Percentiles rank a stretch among this genome's conserved stretches.
Conservation (phyloP, 345 rosid species). For the Iberis pinnata region DNA sequence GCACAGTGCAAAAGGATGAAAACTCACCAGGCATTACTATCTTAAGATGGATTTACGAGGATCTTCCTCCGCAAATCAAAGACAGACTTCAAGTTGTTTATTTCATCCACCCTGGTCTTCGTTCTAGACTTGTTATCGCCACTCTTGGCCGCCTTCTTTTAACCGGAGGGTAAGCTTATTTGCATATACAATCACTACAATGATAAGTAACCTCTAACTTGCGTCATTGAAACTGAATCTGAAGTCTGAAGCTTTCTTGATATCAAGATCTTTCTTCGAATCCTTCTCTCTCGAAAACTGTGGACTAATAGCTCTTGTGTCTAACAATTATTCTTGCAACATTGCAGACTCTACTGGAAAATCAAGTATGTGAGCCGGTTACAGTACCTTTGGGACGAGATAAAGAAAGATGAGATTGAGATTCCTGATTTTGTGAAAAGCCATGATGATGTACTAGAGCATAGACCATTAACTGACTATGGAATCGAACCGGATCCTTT, state of each 20-base stretch:
- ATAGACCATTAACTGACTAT: constrained; percentile 83
- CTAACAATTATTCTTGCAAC: neutral
- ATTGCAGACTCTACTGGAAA: constrained; percentile 71
- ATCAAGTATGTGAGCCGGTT: constrained; percentile 84
- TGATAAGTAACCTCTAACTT: neutral
- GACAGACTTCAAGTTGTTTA: constrained; percentile 72
- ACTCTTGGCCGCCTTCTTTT: constrained; percentile 87
- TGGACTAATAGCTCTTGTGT: neutral
- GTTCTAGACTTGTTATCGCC: constrained; percentile 75
- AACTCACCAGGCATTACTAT: constrained; percentile 76
- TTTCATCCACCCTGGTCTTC: constrained; percentile 84
- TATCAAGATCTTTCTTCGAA: neutral
- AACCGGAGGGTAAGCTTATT: constrained; percentile 68
- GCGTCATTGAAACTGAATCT: neutral
- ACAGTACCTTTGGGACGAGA: constrained; percentile 79
- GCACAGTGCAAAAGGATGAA: constrained; percentile 75
- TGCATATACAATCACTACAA: neutral
- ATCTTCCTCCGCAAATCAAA: constrained; percentile 61
- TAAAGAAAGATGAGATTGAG: constrained; percentile 75
- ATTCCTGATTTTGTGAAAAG: constrained; percentile 72
- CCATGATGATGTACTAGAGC: constrained; percentile 78
- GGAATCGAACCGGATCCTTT: constrained; percentile 89
- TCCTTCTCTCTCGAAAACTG: too few species aligned
- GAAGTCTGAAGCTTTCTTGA: constrained; percentile 3
- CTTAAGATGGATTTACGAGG: constrained; percentile 93